Percentiles rank a stretch among this genome's conserved stretches.
Conservation (phyloP, 1,284 basidiomycete genomes). For the Ustilago cynodontis region DNA sequence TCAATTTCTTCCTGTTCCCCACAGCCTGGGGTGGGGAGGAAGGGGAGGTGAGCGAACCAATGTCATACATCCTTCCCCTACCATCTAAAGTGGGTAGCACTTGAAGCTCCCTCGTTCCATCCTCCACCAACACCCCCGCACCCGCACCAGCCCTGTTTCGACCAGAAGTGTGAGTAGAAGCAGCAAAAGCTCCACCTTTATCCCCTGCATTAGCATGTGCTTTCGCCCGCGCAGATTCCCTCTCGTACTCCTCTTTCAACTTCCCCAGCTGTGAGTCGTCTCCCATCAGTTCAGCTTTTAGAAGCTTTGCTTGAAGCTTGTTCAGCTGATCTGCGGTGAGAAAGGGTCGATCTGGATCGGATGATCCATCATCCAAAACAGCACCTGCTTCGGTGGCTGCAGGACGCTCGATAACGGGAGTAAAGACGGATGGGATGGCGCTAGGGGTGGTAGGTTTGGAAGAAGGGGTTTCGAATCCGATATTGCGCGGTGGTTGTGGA, state of each 20-base stretch:
- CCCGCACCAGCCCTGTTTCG: not conserved
- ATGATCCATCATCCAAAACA: constrained; percentile 19
- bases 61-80: constrained; percentile 87
- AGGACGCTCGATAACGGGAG: constrained; percentile 30
- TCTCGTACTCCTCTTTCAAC: constrained; percentile 87
- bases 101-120: constrained; percentile 74
- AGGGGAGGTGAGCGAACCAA: constrained; percentile 77
- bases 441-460: constrained; percentile 49
- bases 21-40: constrained; percentile 54
- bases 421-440: constrained; percentile 55
- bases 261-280: constrained; percentile 77
- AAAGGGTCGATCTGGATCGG: constrained; percentile 32
- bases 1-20: constrained; percentile 76
- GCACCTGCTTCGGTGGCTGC: constrained; percentile 13
- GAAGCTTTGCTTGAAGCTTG: constrained; percentile 89
- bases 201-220: constrained; percentile 62
- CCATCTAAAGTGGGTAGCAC: constrained; percentile 91
- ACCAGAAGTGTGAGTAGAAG: not conserved
- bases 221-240: constrained; percentile 73
- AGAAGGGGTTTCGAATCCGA: constrained; percentile 42
- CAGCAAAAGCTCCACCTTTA: constrained; percentile 50
- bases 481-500: constrained; percentile 40
- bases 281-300: constrained; percentile 88
- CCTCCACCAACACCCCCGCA: constrained; percentile 22
- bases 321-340: constrained; percentile 79